phyloP scores from a whole-genome alignment of 148 eudicot genomes.

The Chenopodium quinoa region DNA sequence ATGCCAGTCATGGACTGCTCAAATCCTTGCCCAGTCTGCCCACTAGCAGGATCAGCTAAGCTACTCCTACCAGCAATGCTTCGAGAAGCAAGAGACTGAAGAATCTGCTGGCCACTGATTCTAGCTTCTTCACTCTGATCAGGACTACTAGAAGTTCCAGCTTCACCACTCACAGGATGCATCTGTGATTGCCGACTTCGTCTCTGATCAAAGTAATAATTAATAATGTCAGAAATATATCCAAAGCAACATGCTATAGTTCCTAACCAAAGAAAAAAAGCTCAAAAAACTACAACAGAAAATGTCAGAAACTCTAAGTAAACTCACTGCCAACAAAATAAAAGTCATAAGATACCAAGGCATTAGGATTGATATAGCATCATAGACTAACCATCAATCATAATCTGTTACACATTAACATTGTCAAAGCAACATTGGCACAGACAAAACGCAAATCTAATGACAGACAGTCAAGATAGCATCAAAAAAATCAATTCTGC shows the following conservation, averaged over 20 bases:
- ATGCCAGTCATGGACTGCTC: slow-evolving; percentile 26
- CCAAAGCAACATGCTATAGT: too few relatives aligned
- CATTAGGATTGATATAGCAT: not conserved
- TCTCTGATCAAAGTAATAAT: slow-evolving; percentile 33
- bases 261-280: not conserved
- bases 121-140: slow-evolving; percentile 43
- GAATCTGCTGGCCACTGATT: slow-evolving; percentile 48
- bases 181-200: slow-evolving; percentile 46
- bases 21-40: slow-evolving; percentile 29
- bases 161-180: slow-evolving; percentile 39
- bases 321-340: not conserved
- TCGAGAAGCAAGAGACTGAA: slow-evolving; percentile 72
- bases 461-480: not conserved
- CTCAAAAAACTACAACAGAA: not conserved
- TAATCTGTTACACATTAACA: not conserved
- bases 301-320: not conserved
- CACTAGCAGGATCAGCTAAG: slow-evolving; percentile 26
- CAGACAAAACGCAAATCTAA: not conserved
- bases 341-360: not conserved
- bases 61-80: slow-evolving; percentile 26
- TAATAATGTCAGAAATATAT: too few relatives aligned
- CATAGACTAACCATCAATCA: not conserved
- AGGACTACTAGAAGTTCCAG: slow-evolving; percentile 32
- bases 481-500: not conserved
- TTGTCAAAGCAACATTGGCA: not conserved